Percentiles rank a stretch among this genome's conserved stretches.
Evolutionary conservation across 768 basidiomycete genomes (phyloP).

Genomic region (Russula ochroleuca): DNA sequence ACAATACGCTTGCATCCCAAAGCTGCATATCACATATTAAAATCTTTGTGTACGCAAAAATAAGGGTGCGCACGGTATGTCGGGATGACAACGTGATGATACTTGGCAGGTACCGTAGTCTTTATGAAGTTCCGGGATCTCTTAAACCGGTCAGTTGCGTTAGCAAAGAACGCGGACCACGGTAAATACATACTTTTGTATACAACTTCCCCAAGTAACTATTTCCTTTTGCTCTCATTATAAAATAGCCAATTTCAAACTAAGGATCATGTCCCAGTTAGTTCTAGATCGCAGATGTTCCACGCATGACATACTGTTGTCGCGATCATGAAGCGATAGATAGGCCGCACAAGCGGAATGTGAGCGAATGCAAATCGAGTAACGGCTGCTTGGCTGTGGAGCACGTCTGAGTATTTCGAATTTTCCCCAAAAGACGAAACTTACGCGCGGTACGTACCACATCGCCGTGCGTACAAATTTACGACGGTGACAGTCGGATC

Average conservation of each 20-base stretch:
- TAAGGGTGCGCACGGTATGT: constrained; percentile 41
- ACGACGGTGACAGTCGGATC: constrained; percentile 47
- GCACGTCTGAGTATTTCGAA: not conserved
- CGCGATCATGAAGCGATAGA: constrained; percentile 46
- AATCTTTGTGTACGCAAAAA: not conserved
- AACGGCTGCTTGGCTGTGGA: constrained; percentile 34
- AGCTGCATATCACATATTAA: constrained; percentile 32
- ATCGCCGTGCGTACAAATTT: constrained; percentile 53
- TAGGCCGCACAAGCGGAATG: constrained; percentile 45
- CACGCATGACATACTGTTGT: constrained; percentile 36
- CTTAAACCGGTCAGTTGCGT: constrained; percentile 31
- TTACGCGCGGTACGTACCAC: constrained; percentile 51
- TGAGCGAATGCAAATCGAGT: constrained; percentile 51
- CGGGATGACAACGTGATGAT: constrained; percentile 40
- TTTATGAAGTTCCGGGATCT: constrained; percentile 42
- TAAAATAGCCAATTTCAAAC: not conserved
- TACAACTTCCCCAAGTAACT: not conserved
- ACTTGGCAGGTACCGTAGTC: constrained; percentile 38
- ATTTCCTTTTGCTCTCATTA: constrained; percentile 12
- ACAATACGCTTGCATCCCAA: constrained; percentile 61
- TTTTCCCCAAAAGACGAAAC: not conserved
- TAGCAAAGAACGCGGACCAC: not conserved
- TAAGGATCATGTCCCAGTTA: not conserved
- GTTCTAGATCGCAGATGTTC: not conserved
- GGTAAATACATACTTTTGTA: not conserved